phyloP scores from a whole-genome alignment of 192 early-diverging fungal species.

The Rhizoclosmatium sp. region DNA sequence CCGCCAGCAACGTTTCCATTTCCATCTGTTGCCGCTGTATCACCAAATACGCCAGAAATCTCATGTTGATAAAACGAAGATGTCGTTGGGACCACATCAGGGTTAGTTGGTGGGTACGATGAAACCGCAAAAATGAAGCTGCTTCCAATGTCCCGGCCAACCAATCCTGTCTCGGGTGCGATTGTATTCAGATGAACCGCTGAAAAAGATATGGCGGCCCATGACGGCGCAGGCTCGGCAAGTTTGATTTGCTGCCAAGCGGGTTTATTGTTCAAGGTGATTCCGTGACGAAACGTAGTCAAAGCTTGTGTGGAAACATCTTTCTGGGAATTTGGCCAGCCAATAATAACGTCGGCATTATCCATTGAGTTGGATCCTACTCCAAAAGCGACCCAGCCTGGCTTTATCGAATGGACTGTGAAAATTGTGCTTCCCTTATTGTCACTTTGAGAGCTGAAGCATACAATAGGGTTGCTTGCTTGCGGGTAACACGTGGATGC shows the following conservation, averaged over 20 bases:
- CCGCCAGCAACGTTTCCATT: not conserved
- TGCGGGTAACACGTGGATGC: conserved; percentile 6
- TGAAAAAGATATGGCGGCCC: conserved; percentile 24
- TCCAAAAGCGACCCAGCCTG: conserved; percentile 35
- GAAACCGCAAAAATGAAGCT: conserved; percentile 12
- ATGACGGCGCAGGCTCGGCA: conserved; percentile 3
- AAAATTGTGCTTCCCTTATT: not conserved
- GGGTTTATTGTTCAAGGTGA: not conserved
- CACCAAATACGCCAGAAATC: not conserved
- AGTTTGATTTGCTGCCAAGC: conserved; percentile 19
- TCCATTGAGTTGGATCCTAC: conserved; percentile 19
- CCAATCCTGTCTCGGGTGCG: not conserved
- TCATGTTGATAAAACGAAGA: conserved; percentile 21
- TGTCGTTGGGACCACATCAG: no score
- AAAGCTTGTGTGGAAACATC: not conserved
- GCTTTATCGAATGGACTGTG: not conserved
- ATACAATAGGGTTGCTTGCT: not conserved
- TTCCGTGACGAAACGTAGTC: conserved; percentile 17
- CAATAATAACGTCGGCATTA: conserved; percentile 23
- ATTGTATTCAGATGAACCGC: not conserved
- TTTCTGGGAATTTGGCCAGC: conserved; percentile 1
- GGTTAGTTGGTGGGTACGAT: not conserved
- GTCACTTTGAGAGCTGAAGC: not conserved
- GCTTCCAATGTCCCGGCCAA: not conserved
- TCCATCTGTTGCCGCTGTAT: no score